A percentile compares a stretch with the other conserved stretches of the same genome.
These are phyloP conservation scores for Porodaedalea pini DNA, from an alignment of 1,284 basidiomycete genomes.

Conservation along the genomic window DNA sequence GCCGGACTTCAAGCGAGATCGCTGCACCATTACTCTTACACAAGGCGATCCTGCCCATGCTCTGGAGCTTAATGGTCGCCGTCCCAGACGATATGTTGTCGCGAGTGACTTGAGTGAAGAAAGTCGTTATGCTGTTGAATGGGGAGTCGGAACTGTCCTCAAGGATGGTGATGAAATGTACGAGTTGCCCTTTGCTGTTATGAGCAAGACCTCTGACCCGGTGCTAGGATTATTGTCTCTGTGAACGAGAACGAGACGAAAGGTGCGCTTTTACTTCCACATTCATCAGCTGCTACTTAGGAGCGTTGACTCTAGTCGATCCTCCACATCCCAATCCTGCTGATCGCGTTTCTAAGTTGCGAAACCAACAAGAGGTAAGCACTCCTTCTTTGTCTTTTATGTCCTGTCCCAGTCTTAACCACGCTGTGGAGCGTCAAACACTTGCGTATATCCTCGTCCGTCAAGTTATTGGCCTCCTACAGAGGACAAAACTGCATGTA, in stretches of 20 bases:
- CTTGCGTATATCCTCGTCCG: slow-evolving; percentile 83
- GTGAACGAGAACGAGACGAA: slow-evolving; percentile 93
- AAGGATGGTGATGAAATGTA: slow-evolving; percentile 91
- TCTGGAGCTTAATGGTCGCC: slow-evolving; percentile 50
- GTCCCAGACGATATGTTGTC: slow-evolving; percentile 76
- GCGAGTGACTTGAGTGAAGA: slow-evolving; percentile 94
- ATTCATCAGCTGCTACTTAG: slow-evolving; percentile 7
- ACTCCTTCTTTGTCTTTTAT: neutral
- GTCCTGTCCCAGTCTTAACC: slow-evolving; percentile 9
- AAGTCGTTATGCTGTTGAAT: slow-evolving; percentile 87
- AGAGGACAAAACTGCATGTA: slow-evolving; percentile 86
- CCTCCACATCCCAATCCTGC: slow-evolving; percentile 64
- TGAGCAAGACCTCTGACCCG: slow-evolving; percentile 2
- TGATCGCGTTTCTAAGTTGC: slow-evolving; percentile 73
- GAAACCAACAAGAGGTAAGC: slow-evolving; percentile 84
- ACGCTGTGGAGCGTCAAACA: slow-evolving; percentile 68
- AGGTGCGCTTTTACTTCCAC: slow-evolving; percentile 43
- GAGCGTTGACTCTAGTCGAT: slow-evolving; percentile 55
- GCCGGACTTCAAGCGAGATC: slow-evolving; percentile 85
- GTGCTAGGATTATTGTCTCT: slow-evolving; percentile 68
- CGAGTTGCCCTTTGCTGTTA: slow-evolving; percentile 16
- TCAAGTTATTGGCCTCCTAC: slow-evolving; percentile 85
- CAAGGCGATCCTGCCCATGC: slow-evolving; percentile 75
- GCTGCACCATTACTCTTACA: slow-evolving; percentile 86
- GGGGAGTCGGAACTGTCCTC: slow-evolving; percentile 95